Conservation (phyloP, 78 protist species). For the Dictyostelium intermedium region DNA sequence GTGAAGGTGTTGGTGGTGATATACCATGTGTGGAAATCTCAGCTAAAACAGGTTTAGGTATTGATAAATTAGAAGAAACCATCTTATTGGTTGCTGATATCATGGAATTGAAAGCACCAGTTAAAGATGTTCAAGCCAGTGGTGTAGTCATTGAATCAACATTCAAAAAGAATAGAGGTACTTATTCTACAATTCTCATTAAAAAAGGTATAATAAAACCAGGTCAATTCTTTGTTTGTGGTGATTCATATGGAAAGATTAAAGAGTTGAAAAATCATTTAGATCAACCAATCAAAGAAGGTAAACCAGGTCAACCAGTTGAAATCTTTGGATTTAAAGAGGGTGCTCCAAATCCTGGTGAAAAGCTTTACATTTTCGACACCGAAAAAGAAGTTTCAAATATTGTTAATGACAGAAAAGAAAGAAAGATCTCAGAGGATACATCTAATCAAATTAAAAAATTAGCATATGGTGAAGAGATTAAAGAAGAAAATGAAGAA, state of each 20-base stretch:
- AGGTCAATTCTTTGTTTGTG: conserved; percentile 71
- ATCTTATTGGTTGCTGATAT: conserved; percentile 71
- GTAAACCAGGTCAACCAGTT: conserved; percentile 63
- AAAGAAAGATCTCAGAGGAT: background rate
- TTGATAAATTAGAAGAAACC: conserved; percentile 75
- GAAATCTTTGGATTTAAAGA: conserved; percentile 62
- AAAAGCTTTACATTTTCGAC: conserved; percentile 11
- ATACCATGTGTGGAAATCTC: conserved; percentile 79
- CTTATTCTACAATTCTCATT: conserved; percentile 41
- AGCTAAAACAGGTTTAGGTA: conserved; percentile 79
- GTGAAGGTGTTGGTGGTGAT: conserved; percentile 92
- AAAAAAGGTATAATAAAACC: conserved; percentile 32
- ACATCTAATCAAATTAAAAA: background rate
- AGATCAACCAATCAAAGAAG: background rate
- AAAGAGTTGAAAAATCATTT: conserved; percentile 43
- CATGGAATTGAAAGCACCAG: conserved; percentile 66
- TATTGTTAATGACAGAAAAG: background rate
- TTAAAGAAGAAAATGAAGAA: background rate
- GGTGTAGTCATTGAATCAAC: conserved; percentile 70
- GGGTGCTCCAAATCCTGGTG: conserved; percentile 21
- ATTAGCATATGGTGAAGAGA: background rate
- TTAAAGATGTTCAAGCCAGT: background rate
- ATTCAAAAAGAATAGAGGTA: conserved; percentile 43
- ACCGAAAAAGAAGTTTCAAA: conserved; percentile 12
- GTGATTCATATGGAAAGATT: conserved; percentile 52